Evolutionary conservation across 1,139 yeast genomes (phyloP).

Genomic region (Hansenula lynferdii): DNA sequence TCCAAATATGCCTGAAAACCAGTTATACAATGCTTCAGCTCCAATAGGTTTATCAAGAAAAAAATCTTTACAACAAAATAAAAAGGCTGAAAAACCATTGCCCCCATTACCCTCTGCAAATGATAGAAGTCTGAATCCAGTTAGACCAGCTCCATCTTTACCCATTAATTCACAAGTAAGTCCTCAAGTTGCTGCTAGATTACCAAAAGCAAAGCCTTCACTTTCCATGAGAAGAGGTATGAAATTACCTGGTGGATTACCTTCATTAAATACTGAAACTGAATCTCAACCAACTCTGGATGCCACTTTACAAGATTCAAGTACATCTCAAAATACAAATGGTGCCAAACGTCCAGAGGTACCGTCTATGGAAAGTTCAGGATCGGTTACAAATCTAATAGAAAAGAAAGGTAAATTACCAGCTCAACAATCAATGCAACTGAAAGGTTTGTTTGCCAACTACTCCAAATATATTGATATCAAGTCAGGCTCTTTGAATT

Average conservation of each 20-base stretch:
- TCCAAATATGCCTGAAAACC: constrained; percentile 4
- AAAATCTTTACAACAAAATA: constrained; percentile 5
- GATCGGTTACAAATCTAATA: constrained; percentile 18
- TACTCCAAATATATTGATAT: constrained; percentile 87
- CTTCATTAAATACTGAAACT: constrained; percentile 5
- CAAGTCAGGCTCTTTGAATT: constrained; percentile 85
- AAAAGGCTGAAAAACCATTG: constrained; percentile 25
- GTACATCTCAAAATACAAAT: too few relatives aligned
- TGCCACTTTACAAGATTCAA: too few relatives aligned
- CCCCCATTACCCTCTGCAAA: constrained; percentile 34
- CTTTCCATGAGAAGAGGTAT: constrained; percentile 52
- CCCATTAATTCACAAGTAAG: constrained; percentile 18
- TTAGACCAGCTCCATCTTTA: constrained; percentile 19
- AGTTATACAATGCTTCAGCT: constrained; percentile 4
- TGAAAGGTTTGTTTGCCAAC: constrained; percentile 64
- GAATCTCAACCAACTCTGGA: too few relatives aligned
- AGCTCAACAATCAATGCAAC: constrained; percentile 18
- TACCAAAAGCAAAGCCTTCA: constrained; percentile 36
- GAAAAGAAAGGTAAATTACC: constrained; percentile 20
- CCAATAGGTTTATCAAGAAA: constrained; percentile 3
- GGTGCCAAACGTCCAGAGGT: background rate
- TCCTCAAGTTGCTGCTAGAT: constrained; percentile 24
- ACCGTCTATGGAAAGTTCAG: constrained; percentile 3
- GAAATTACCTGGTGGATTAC: constrained; percentile 23
- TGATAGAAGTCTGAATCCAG: constrained; percentile 9